phyloP scores from a whole-genome alignment of 2,329 filamentous ascomycete species.

The Coniochaeta sp. region DNA sequence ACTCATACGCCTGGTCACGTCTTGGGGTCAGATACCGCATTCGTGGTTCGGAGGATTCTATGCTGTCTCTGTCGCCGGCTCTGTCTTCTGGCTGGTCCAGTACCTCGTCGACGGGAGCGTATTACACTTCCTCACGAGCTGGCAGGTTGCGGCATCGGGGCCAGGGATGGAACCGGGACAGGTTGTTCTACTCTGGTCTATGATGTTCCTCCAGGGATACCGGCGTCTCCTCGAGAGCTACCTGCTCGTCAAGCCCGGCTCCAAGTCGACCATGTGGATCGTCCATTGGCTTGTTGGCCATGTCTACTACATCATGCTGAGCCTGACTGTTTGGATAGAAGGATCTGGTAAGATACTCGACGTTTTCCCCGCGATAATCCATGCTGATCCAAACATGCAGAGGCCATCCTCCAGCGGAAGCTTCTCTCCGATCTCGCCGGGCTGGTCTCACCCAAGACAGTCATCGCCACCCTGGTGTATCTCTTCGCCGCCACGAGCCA shows the following conservation, averaged over 20 bases:
- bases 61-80: constrained; percentile 59
- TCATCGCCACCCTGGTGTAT: constrained; percentile 56
- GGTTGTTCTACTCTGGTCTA: constrained; percentile 57
- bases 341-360: constrained; percentile 49
- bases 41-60: constrained; percentile 90
- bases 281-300: constrained; percentile 77
- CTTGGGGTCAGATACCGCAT: constrained; percentile 64
- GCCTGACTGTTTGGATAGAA: constrained; percentile 78
- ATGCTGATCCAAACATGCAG: constrained; percentile 16
- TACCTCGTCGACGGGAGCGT: constrained; percentile 46
- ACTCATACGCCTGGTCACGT: constrained; percentile 26
- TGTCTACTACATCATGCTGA: constrained; percentile 67
- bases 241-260: constrained; percentile 52
- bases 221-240: constrained; percentile 73
- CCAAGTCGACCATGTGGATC: constrained; percentile 74
- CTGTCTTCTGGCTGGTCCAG: constrained; percentile 67
- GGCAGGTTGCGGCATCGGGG: constrained; percentile 20
- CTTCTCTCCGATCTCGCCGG: not conserved
- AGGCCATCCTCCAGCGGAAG: constrained; percentile 19
- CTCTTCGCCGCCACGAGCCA: constrained; percentile 65
- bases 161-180: constrained; percentile 53
- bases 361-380: not conserved
- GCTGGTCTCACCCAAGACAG: constrained; percentile 34
- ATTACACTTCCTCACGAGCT: constrained; percentile 37
- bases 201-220: constrained; percentile 69